phyloP scores from a whole-genome alignment of 257 asterid species.

The Solanum dulcamara region DNA sequence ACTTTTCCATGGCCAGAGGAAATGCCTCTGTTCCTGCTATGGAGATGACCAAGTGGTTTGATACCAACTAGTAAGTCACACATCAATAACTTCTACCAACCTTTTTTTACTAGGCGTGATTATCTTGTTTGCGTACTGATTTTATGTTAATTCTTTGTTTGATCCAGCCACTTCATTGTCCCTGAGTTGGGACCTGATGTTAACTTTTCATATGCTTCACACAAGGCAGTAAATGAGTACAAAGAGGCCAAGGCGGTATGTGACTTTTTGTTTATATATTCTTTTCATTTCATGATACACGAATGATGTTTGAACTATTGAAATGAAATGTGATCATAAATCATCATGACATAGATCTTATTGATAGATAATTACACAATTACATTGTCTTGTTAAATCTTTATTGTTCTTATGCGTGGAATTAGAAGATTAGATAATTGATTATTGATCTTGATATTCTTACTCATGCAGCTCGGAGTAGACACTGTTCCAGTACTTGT shows the following conservation, averaged over 20 bases:
- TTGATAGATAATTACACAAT: neutral
- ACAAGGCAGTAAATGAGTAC: constrained; percentile 25
- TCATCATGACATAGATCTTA: neutral
- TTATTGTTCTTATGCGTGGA: neutral
- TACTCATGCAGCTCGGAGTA: constrained; percentile 28
- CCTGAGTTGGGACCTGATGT: constrained; percentile 26
- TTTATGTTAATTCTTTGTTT: neutral
- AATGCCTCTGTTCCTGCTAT: constrained; percentile 45
- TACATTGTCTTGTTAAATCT: neutral
- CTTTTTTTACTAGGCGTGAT: neutral
- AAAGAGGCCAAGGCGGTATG: constrained; percentile 26
- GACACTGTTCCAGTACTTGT: constrained; percentile 41
- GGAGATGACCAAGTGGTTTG: constrained; percentile 53
- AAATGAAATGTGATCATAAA: neutral
- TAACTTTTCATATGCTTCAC: constrained; percentile 22
- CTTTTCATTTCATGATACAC: neutral
- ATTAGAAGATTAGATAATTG: neutral
- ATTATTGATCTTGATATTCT: neutral
- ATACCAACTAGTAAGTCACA: constrained; percentile 37
- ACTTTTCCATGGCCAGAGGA: constrained; percentile 55
- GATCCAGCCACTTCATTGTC: constrained; percentile 30
- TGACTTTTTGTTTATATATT: neutral
- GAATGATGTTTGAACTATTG: neutral
- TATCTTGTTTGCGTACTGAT: neutral
- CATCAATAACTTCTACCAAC: neutral